Conservation (phyloP, 2,329 filamentous ascomycete species). For the Penicillium sp. region DNA sequence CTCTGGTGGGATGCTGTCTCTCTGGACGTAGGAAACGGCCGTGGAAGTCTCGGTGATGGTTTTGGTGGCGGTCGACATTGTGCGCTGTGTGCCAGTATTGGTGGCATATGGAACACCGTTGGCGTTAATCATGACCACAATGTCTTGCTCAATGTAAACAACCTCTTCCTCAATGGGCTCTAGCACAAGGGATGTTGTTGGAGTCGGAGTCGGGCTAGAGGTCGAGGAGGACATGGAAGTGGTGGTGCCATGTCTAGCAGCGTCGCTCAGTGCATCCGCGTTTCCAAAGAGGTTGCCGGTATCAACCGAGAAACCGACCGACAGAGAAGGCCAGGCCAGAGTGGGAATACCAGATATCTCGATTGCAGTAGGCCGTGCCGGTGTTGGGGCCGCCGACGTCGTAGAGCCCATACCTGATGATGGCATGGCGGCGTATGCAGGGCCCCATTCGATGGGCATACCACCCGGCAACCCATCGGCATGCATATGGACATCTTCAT, state of each 20-base stretch:
- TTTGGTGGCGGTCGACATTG: constrained; percentile 25
- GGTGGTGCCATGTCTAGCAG: too few relatives aligned
- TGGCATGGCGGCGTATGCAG: constrained; percentile 46
- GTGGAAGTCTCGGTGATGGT: constrained; percentile 27
- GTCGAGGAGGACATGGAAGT: constrained; percentile 17
- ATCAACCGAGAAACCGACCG: constrained; percentile 10
- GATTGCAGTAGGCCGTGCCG: constrained; percentile 5
- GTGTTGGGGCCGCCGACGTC: too few relatives aligned
- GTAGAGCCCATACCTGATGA: too few relatives aligned
- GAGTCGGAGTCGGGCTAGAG: constrained; percentile 23
- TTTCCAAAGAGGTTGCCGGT: too few relatives aligned
- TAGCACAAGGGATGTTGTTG: constrained; percentile 25
- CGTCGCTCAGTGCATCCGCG: too few relatives aligned
- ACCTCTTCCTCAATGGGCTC: constrained; percentile 27
- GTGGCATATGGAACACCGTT: constrained; percentile 27
- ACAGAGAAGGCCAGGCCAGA: constrained; percentile 9
- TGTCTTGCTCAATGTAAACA: constrained; percentile 32
- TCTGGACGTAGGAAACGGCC: constrained; percentile 22
- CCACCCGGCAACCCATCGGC: constrained; percentile 65
- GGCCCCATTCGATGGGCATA: constrained; percentile 49
- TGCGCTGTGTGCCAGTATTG: constrained; percentile 20
- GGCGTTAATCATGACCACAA: constrained; percentile 29
- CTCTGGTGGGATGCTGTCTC: constrained; percentile 17
- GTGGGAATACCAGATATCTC: constrained; percentile 1
- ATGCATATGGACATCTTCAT: constrained; percentile 60